These are phyloP conservation scores for thale cress (Arabidopsis thaliana) DNA, from an alignment of 345 rosid species.

Conservation along the genomic window DNA sequence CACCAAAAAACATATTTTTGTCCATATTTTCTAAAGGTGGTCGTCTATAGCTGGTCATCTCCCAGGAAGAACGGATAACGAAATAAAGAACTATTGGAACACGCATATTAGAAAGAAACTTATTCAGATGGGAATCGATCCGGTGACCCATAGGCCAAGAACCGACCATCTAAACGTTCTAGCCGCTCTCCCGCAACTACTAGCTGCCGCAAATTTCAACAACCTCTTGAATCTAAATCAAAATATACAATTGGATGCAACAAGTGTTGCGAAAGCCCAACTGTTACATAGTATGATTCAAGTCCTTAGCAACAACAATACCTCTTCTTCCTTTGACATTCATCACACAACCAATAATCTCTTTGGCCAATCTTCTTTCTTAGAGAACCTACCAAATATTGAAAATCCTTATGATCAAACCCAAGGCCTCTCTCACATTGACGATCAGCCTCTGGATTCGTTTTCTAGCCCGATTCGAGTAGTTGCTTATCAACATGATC, in stretches of 20 bases:
- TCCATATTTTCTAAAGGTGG: conserved; percentile 38
- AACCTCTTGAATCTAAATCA: conserved; percentile 48
- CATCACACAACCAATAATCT: conserved; percentile 44
- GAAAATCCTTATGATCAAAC: conserved; percentile 39
- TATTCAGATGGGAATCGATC: conserved; percentile 46
- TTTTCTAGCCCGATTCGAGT: conserved; percentile 27
- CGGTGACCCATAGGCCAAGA: conserved; percentile 44
- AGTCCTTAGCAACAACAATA: conserved; percentile 39
- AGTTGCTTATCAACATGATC: conserved; percentile 28
- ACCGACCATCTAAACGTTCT: conserved; percentile 57
- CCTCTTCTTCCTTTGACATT: conserved; percentile 38
- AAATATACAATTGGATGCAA: conserved; percentile 55
- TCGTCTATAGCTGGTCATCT: conserved; percentile 51
- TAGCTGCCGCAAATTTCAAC: conserved; percentile 61
- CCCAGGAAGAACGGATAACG: conserved; percentile 49
- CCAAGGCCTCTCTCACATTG: conserved; percentile 43
- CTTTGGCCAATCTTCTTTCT: conserved; percentile 40
- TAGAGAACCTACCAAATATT: conserved; percentile 38
- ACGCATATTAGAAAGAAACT: conserved; percentile 48
- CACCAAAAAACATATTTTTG: conserved; percentile 1
- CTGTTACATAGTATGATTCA: conserved; percentile 58
- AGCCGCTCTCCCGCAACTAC: conserved; percentile 59
- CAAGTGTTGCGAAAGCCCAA: conserved; percentile 62
- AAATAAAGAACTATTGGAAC: conserved; percentile 48
- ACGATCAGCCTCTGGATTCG: conserved; percentile 40